These are phyloP conservation scores for Aspergillus latus DNA, from an alignment of 2,329 filamentous ascomycete genomes.

Conservation along the genomic window DNA sequence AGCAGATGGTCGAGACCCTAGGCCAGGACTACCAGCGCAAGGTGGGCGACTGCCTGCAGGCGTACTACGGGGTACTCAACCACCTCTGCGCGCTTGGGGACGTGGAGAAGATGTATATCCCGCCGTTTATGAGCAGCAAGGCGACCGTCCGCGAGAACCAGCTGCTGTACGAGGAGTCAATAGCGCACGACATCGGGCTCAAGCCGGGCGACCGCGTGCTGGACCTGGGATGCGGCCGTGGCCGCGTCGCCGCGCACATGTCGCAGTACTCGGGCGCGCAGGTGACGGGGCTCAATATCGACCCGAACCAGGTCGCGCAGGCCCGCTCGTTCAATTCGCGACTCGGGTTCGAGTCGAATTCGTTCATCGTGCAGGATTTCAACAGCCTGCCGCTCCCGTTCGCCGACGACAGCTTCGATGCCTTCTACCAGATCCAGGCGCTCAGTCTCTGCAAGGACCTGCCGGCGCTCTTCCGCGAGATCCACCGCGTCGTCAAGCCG, in stretches of 20 bases:
- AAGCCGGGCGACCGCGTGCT: conserved; percentile 49
- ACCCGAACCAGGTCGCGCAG: conserved; percentile 54
- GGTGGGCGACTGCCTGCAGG: conserved; percentile 52
- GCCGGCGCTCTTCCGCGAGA: conserved; percentile 48
- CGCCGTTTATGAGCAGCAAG: conserved; percentile 54
- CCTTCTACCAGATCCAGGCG: conserved; percentile 60
- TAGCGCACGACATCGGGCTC: conserved; percentile 50
- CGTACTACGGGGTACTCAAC: conserved; percentile 57
- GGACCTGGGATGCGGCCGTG: conserved; percentile 55
- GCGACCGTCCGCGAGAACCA: conserved; percentile 54
- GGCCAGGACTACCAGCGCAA: conserved; percentile 52
- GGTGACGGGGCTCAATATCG: conserved; percentile 56
- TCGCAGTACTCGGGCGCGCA: conserved; percentile 48
- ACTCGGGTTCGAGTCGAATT: conserved; percentile 45
- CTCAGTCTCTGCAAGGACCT: conserved; percentile 55
- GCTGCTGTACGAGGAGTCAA: conserved; percentile 53
- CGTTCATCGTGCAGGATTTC: conserved; percentile 53
- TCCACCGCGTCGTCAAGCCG: conserved; percentile 52
- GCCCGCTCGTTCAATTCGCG: conserved; percentile 47
- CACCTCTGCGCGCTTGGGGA: conserved; percentile 57
- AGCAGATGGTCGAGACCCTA: conserved; percentile 49
- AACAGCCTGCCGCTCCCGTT: conserved; percentile 55
- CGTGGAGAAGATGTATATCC: conserved; percentile 61
- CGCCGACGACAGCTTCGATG: conserved; percentile 51
- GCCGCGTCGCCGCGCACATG: conserved; percentile 57